phyloP scores from a whole-genome alignment of 345 rosid species.

The Citrus unshiu region DNA sequence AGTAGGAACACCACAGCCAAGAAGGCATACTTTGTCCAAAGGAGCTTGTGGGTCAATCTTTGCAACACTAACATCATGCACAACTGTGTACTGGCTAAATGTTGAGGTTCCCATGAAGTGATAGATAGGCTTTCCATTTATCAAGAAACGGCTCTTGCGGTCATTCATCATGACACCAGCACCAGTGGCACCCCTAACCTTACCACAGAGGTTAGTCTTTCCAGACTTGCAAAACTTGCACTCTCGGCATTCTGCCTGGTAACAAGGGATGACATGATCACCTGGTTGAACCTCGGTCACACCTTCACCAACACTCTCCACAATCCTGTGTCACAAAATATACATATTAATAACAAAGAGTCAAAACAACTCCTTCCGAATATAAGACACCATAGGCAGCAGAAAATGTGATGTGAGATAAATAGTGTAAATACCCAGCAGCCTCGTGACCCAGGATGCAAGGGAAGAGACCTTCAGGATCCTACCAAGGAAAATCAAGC shows the following conservation, averaged over 20 bases:
- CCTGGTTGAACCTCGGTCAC: conserved; percentile 89
- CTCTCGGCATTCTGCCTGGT: conserved; percentile 98
- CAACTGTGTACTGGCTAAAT: conserved; percentile 95
- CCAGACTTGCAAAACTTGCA: conserved; percentile 99
- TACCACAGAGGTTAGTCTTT: conserved; percentile 96
- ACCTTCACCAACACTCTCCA: conserved; percentile 98
- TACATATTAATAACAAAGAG: not conserved
- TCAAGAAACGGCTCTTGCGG: conserved; percentile 75
- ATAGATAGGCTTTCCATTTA: conserved; percentile 80
- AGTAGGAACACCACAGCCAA: conserved; percentile 99
- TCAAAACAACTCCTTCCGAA: not conserved
- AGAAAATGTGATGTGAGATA: not conserved
- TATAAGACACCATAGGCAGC: not conserved
- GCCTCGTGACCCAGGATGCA: conserved; percentile 98
- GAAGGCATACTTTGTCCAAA: conserved; percentile 96
- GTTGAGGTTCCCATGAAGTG: conserved; percentile 99
- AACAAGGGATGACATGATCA: conserved; percentile 96
- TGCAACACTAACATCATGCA: conserved; percentile 97
- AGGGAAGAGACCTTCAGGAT: conserved; percentile 95
- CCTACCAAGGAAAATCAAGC: conserved; percentile 41
- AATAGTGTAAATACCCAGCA: conserved; percentile 61
- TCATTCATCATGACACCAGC: conserved; percentile 96
- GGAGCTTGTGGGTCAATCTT: conserved; percentile 92
- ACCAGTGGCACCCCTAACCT: conserved; percentile 90
- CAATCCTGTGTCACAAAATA: conserved; percentile 47